Conservation (phyloP, 805 yeast genomes). For the Candida parachauliodes region DNA sequence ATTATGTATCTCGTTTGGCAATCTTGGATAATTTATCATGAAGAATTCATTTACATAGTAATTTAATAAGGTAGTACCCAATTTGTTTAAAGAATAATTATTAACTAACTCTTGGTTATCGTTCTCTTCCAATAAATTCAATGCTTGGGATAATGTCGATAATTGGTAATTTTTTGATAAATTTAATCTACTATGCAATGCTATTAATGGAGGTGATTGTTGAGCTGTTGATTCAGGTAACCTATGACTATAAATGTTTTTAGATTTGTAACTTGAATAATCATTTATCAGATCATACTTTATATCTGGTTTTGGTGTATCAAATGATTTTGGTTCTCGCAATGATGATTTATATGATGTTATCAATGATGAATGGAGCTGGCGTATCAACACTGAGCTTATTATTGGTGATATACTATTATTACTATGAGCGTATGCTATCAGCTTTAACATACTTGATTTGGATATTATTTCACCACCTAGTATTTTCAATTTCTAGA, state of each 20-base stretch:
- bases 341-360: background rate
- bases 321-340: constrained; percentile 3
- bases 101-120: constrained; percentile 46
- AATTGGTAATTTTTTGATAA: constrained; percentile 56
- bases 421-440: background rate
- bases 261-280: constrained; percentile 37
- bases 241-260: constrained; percentile 41
- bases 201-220: constrained; percentile 67
- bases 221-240: constrained; percentile 45
- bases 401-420: background rate
- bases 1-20: constrained; percentile 75
- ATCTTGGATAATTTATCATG: constrained; percentile 77
- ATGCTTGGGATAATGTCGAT: constrained; percentile 74
- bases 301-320: constrained; percentile 2
- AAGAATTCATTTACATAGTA: constrained; percentile 75
- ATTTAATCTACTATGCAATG: constrained; percentile 73
- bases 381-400: background rate
- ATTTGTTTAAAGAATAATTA: constrained; percentile 74
- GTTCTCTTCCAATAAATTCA: constrained; percentile 52
- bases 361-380: background rate
- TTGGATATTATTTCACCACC: background rate
- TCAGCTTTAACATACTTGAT: constrained; percentile 3
- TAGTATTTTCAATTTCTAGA: constrained; percentile 1
- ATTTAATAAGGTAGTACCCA: constrained; percentile 75
- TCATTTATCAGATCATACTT: constrained; percentile 29